Evolutionary conservation across 179 eudicot species (phyloP), one percentile per base, ranked within the genome.

Genomic region (Monotropa hypopitys): DNA sequence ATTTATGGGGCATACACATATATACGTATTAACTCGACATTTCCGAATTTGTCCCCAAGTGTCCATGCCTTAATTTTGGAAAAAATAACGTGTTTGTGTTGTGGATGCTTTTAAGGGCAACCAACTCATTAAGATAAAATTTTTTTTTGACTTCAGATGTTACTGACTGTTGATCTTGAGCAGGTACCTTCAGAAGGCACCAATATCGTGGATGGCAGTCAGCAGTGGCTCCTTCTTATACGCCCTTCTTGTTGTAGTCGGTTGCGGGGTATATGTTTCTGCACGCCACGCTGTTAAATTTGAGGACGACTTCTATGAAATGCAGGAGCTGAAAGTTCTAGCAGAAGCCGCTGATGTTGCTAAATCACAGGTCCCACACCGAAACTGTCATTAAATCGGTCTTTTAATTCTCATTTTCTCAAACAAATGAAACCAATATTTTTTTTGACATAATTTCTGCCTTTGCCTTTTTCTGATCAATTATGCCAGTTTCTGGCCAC

Each of bases 281-380:
- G 89, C 83, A 7, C 54, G 72, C 68, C 90, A 87, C 70, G 86
- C 88, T 76, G 88, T 82, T 50, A 84, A 85, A 75, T 89, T 88
- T 18, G 89, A 87, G 82, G 89, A 88, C 35, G 94, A 88, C 75
- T 90, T 84, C 78, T 75, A 82, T 59, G 80, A 84, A 80, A 90
- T 90, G 94, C 79, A 88, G 79, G 76, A 80, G 65, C 76, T 90
- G 30, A 90, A 88, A 80, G 88, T 65, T 63, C 78, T 79, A 76
- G 90, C 94, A 70, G 94, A 90, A 85, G 94, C 92, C 42, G 91
- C 94, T 82, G 90, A 87, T 78, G 85, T 90, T 61, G 94, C 94
- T 71, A 90, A 90, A 81, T 90, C 94, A 23, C 89, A 88, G 91
- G 93, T 89, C 42, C 47, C 18, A 16, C 32, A 74, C 6, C 11